Percentiles rank a stretch among this genome's conserved stretches.
Conservation (phyloP, 2,329 filamentous ascomycete species). For the Colletotrichum sp. region DNA sequence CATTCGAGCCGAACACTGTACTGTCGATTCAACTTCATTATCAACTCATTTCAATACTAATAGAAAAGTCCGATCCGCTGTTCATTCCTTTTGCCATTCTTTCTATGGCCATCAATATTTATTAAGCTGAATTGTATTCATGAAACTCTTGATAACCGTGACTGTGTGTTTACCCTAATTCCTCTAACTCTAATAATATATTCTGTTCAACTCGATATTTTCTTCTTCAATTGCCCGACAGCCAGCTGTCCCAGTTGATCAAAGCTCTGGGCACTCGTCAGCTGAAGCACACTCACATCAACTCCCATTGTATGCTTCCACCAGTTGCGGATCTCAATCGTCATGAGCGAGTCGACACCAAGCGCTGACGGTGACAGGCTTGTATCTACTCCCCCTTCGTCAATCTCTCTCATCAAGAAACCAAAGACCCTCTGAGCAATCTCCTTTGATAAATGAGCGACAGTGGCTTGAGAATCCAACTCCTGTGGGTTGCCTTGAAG, state of each 20-base stretch:
- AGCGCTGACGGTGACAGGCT: neutral
- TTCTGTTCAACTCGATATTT: neutral
- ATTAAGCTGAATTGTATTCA: neutral
- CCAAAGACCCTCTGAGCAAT: neutral
- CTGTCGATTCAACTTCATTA: neutral
- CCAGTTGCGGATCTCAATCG: conserved; percentile 21
- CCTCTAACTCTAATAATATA: accelerated
- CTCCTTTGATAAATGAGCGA: neutral
- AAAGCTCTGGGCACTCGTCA: conserved; percentile 5
- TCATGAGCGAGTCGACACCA: conserved; percentile 17
- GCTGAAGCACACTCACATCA: neutral
- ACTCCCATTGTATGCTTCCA: neutral
- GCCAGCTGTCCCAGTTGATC: conserved; percentile 2
- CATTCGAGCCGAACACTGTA: neutral
- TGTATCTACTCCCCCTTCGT: neutral
- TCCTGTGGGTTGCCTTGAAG: neutral
- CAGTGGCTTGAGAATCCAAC: neutral
- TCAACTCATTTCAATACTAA: accelerated
- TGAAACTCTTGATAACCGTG: neutral
- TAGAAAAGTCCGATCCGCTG: neutral
- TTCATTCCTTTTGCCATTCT: neutral
- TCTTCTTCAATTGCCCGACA: neutral
- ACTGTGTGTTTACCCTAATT: accelerated
- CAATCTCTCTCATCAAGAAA: neutral
- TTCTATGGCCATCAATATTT: neutral